phyloP scores from a whole-genome alignment of 306 rosid genomes.

The Leucaena leucocephala region DNA sequence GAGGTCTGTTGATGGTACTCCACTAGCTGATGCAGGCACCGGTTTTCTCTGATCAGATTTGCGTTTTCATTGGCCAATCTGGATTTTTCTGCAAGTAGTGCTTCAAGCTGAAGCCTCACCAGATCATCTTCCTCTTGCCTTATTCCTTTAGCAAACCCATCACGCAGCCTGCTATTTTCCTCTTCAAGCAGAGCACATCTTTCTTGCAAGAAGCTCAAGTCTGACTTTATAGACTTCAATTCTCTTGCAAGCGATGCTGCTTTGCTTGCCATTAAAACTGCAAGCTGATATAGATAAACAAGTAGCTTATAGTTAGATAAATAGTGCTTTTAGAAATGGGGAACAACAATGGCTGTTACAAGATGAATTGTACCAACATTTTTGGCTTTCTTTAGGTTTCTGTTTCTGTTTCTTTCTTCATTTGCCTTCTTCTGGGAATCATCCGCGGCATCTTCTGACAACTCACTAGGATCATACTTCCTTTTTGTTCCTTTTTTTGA shows the following conservation, averaged over 20 bases:
- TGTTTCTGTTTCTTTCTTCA: conserved; percentile 45
- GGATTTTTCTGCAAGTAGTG: conserved; percentile 85
- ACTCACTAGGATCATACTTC: conserved; percentile 57
- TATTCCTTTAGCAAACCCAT: conserved; percentile 66
- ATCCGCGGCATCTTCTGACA: conserved; percentile 51
- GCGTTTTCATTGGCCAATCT: conserved; percentile 89
- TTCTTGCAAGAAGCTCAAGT: conserved; percentile 79
- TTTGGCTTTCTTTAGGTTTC: conserved; percentile 75
- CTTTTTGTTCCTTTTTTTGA: conserved; percentile 66
- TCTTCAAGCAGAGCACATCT: conserved; percentile 74
- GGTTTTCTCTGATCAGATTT: conserved; percentile 82
- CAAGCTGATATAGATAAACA: conserved; percentile 54
- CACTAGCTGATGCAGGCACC: conserved; percentile 90
- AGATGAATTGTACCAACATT: conserved; percentile 51
- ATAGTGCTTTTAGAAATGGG: background rate
- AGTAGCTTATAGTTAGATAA: conserved; percentile 20
- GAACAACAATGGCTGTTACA: background rate
- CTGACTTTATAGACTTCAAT: conserved; percentile 69
- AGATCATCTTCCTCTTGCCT: conserved; percentile 94
- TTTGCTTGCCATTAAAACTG: conserved; percentile 84
- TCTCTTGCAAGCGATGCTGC: conserved; percentile 83
- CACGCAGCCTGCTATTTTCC: conserved; percentile 86
- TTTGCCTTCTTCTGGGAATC: conserved; percentile 43
- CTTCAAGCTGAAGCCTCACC: conserved; percentile 98
- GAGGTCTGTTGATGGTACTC: conserved; percentile 89